These are phyloP conservation scores for Oryza meridionalis DNA, from an alignment of 176 grass and related monocot genomes.

Conservation along the genomic window DNA sequence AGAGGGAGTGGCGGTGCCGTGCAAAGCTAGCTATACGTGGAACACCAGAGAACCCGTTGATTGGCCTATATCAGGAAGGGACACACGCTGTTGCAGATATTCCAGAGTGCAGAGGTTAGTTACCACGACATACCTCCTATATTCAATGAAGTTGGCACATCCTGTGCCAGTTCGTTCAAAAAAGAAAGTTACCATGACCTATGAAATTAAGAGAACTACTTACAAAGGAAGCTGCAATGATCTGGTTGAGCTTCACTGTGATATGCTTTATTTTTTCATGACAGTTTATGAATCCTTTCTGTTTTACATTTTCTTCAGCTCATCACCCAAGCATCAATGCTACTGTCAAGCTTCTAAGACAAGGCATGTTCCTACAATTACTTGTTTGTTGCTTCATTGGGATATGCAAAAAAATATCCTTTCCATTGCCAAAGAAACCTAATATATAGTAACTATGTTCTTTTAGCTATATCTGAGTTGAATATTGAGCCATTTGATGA, in stretches of 20 bases:
- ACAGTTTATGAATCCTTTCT: conserved; percentile 31
- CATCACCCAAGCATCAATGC: conserved; percentile 96
- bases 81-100: conserved; percentile 86
- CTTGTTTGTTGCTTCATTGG: conserved; percentile 38
- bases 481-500: conserved; percentile 83
- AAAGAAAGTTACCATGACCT: not conserved
- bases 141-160: no score
- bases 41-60: conserved; percentile 64
- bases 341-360: conserved; percentile 76
- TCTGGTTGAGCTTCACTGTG: not conserved
- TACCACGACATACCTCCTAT: no score
- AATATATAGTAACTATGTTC: conserved; percentile 36
- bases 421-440: not conserved
- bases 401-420: not conserved
- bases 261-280: conserved; percentile 3
- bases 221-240: not conserved
- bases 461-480: conserved; percentile 86
- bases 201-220: not conserved
- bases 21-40: conserved; percentile 93
- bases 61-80: conserved; percentile 92
- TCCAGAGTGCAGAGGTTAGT: conserved; percentile 80
- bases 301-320: conserved; percentile 51
- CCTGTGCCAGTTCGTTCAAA: no score
- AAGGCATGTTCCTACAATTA: conserved; percentile 48
- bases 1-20: conserved; percentile 95